Percentiles rank a stretch among this genome's conserved stretches.
Conservation (phyloP, 2,329 filamentous ascomycete species). For the Venturia aucupariae region DNA sequence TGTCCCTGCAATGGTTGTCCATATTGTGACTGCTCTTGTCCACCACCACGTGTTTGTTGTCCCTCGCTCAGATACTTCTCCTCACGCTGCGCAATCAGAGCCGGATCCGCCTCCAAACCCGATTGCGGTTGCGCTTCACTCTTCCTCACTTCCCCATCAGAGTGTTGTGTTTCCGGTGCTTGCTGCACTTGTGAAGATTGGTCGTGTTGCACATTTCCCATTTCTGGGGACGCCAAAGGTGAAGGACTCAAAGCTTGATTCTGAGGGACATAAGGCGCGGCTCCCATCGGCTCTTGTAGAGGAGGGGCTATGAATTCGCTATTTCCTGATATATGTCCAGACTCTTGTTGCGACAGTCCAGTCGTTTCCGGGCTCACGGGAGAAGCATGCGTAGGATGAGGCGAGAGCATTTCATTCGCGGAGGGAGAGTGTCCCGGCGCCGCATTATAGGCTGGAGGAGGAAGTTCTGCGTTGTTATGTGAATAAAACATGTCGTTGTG, state of each 20-base stretch:
- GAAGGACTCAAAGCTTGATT: not conserved
- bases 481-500: not conserved
- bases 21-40: too few relatives aligned
- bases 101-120: not conserved
- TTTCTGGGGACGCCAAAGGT: not conserved
- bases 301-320: not conserved
- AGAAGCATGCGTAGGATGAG: not conserved
- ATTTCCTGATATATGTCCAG: not conserved
- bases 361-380: not conserved
- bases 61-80: not conserved
- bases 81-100: not conserved
- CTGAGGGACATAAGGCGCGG: not conserved
- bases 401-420: not conserved
- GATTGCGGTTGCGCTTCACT: not conserved
- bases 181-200: not conserved
- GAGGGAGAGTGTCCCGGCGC: not conserved
- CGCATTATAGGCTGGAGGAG: not conserved
- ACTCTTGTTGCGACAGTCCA: not conserved
- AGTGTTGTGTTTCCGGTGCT: not conserved
- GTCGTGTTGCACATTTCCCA: not conserved
- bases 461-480: not conserved
- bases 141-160: not conserved
- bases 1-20: not conserved
- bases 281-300: not conserved
- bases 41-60: too few relatives aligned